Base-by-base conservation (phyloP, 352 stramenopile genomes). In the Globisporangium sylvaticum region DNA sequence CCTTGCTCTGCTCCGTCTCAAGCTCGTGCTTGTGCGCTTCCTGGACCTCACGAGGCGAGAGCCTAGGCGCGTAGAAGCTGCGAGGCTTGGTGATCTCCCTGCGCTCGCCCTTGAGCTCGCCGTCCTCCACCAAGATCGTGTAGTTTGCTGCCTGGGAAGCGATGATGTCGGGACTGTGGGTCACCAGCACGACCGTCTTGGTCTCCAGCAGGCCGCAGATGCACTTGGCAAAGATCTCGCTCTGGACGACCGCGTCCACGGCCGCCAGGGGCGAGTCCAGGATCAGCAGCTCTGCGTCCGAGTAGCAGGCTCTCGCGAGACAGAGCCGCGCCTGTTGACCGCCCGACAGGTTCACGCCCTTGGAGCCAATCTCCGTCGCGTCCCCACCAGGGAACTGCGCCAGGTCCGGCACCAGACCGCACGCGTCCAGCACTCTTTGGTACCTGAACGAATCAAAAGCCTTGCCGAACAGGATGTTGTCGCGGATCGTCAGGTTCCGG, bases 11-110 rank as follows among this genome's bases (percentile, higher is more conserved):
- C 24, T 46, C 0, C 4, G 39, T 57, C 4, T 27, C 9, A 1
- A 22, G 53, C n/a, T 61, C 25, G 32, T 48, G 42, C 27, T 48
- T 10, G 44, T 64, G 48, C 39, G 60, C 34, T 53, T 57, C 18
- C 12, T 67, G 18, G 24, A 58, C 8, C 32, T 61, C 18, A 8
- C 53, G 27, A 34, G 66, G 42, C 25, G 69, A 62, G 1, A 57
- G 20, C n/a, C 1, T 46, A 24, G 46, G 46, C 2, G 42, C 57
- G 20, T 44, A 64, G 6, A 50, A 50, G 20, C 64, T 60, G 32
- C 64, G 55, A 6, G 68, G 48, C 25, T 66, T 56, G 39, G 5
- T 8, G 39, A 9, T n/a, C 4, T 22, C 42, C 15, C 6, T 50
- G 18, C 42, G 42, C 6, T 50, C 1, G 20, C 15, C 18, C 42